Percentiles rank a stretch among this genome's conserved stretches.
Evolutionary conservation across 176 grass and related monocot genomes (phyloP).

Genomic region (Zoysia japonica): DNA sequence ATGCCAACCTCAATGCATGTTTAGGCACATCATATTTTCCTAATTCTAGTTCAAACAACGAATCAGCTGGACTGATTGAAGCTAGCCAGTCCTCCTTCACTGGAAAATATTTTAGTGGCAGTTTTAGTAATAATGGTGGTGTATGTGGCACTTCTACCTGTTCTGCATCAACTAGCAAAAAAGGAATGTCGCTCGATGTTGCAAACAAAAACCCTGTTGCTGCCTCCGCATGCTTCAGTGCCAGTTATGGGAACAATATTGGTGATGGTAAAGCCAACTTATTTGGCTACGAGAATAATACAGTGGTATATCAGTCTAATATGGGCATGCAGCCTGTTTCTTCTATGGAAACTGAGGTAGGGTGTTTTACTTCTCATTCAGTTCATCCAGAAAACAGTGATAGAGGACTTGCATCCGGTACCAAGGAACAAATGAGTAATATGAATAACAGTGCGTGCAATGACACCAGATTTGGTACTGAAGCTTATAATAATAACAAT

Average conservation of each 20-base stretch:
- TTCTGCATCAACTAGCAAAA: constrained; percentile 43
- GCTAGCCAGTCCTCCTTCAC: constrained; percentile 30
- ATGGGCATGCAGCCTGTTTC: constrained; percentile 28
- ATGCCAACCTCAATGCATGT: constrained; percentile 50
- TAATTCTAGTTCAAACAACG: constrained; percentile 50
- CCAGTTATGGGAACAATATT: constrained; percentile 35
- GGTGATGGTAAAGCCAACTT: constrained; percentile 30
- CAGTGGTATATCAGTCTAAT: constrained; percentile 27
- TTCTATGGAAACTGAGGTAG: constrained; percentile 35
- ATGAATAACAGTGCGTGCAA: constrained; percentile 42
- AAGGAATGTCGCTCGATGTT: constrained; percentile 23
- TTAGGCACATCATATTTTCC: constrained; percentile 48
- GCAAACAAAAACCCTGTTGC: constrained; percentile 16
- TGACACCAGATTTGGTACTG: constrained; percentile 31
- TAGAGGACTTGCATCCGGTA: constrained; percentile 19
- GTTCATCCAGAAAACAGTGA: constrained; percentile 40
- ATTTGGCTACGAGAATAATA: constrained; percentile 41
- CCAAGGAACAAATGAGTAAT: constrained; percentile 39
- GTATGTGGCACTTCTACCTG: constrained; percentile 29
- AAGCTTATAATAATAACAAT: constrained; percentile 28
- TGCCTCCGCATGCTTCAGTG: constrained; percentile 39
- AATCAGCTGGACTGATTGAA: constrained; percentile 34
- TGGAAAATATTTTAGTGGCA: constrained; percentile 49
- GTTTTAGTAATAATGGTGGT: constrained; percentile 44
- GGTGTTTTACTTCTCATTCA: constrained; percentile 30